phyloP scores from a whole-genome alignment of 2,329 filamentous ascomycete genomes.

The Acephala macrosclerotiorum region DNA sequence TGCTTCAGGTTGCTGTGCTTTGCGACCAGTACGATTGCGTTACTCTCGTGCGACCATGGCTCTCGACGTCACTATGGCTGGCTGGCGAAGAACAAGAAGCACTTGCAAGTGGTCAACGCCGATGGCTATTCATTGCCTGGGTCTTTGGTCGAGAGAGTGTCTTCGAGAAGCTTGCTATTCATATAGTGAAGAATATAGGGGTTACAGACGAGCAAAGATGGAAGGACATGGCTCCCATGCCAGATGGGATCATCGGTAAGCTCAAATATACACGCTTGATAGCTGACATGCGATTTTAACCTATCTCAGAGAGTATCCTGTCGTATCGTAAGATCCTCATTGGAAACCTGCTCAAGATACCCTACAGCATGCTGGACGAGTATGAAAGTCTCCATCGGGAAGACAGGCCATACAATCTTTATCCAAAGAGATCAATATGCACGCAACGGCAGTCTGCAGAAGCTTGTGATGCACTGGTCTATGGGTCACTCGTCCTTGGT shows the following conservation, averaged over 20 bases:
- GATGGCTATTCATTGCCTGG: background rate
- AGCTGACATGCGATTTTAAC: too few species aligned
- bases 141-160: background rate
- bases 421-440: background rate
- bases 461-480: background rate
- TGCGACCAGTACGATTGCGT: conserved; percentile 28
- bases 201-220: background rate
- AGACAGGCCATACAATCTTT: background rate
- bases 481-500: background rate
- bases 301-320: background rate
- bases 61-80: background rate
- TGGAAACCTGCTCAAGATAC: background rate
- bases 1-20: conserved; percentile 21
- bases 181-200: background rate
- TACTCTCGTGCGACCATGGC: conserved; percentile 19
- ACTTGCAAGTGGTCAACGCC: background rate
- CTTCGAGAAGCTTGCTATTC: background rate
- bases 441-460: background rate
- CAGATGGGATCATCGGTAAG: background rate
- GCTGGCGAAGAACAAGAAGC: background rate
- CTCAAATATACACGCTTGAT: too few species aligned
- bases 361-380: background rate
- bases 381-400: background rate
- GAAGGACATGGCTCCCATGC: background rate
- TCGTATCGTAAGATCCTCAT: background rate